phyloP scores from a whole-genome alignment of 176 grass and related monocot species.

The Oryza brachyantha region DNA sequence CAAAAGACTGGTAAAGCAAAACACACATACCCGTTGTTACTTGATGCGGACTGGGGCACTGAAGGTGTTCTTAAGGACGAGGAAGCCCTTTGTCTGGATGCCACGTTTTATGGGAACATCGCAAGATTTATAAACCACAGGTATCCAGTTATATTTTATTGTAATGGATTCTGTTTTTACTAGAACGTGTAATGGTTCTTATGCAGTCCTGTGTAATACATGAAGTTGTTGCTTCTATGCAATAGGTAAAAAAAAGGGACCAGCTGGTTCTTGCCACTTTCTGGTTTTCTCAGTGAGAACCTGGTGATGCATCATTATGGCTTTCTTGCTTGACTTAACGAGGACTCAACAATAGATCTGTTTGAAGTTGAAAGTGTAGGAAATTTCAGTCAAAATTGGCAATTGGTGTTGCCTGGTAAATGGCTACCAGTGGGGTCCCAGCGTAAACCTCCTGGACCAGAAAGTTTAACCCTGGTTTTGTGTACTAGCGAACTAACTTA shows the following conservation, averaged over 20 bases:
- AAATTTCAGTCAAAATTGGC: not conserved
- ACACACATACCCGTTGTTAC: constrained; percentile 73
- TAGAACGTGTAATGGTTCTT: not conserved
- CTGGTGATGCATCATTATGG: not conserved
- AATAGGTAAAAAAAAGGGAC: not conserved
- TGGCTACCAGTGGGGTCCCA: not conserved
- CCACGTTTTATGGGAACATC: constrained; percentile 80
- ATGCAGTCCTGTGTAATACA: not conserved
- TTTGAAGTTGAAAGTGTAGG: not conserved
- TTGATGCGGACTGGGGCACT: constrained; percentile 82
- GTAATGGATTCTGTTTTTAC: not conserved
- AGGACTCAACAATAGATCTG: not conserved
- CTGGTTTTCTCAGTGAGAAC: not conserved
- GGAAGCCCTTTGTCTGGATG: constrained; percentile 82
- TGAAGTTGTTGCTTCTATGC: not conserved
- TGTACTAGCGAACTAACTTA: not conserved
- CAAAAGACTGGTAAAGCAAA: constrained; percentile 32
- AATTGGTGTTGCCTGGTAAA: not conserved
- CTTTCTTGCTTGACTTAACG: constrained; percentile 11
- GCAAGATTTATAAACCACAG: constrained; percentile 97
- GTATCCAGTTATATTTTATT: constrained; percentile 27
- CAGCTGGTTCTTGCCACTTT: not conserved
- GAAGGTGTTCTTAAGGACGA: constrained; percentile 85
- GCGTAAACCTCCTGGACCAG: not conserved
- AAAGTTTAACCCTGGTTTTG: not conserved